phyloP scores from a whole-genome alignment of 176 grass and related monocot species.

The Oryza officinalis region DNA sequence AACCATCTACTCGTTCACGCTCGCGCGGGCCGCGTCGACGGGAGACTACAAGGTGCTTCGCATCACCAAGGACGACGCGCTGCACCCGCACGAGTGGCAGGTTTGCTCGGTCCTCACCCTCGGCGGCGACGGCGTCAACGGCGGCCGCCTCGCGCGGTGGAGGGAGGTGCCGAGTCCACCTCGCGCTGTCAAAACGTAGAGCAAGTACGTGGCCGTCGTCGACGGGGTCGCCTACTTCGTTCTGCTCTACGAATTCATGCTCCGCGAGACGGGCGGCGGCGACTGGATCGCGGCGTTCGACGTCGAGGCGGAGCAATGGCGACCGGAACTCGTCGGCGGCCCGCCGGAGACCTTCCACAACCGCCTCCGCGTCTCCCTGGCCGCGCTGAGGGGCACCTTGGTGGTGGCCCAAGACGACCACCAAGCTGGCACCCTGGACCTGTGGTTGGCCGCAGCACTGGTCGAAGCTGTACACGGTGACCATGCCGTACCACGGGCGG shows the following conservation, averaged over 20 bases:
- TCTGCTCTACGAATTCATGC: neutral
- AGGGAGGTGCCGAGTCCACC: neutral
- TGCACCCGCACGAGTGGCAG: neutral
- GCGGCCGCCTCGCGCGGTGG: neutral
- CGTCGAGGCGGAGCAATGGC: conserved; percentile 12
- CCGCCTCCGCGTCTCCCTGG: neutral
- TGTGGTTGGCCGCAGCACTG: neutral
- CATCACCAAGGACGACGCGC: neutral
- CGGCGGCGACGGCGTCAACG: neutral
- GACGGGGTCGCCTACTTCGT: conserved; percentile 7
- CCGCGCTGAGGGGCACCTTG: neutral
- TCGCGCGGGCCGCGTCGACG: neutral
- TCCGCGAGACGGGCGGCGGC: too few relatives aligned
- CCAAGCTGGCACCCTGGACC: neutral
- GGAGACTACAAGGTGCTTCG: neutral
- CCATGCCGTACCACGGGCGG: neutral
- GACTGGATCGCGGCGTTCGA: neutral
- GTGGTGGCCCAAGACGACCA: neutral
- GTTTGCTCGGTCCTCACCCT: conserved; percentile 1
- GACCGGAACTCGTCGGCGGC: neutral
- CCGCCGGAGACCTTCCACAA: neutral
- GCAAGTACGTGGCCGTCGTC: neutral
- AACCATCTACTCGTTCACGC: neutral
- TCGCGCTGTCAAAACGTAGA: rapidly evolving
- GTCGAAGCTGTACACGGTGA: neutral